Base-by-base conservation (phyloP, 2,329 filamentous ascomycete genomes). In the Aspergillus tamarii region DNA sequence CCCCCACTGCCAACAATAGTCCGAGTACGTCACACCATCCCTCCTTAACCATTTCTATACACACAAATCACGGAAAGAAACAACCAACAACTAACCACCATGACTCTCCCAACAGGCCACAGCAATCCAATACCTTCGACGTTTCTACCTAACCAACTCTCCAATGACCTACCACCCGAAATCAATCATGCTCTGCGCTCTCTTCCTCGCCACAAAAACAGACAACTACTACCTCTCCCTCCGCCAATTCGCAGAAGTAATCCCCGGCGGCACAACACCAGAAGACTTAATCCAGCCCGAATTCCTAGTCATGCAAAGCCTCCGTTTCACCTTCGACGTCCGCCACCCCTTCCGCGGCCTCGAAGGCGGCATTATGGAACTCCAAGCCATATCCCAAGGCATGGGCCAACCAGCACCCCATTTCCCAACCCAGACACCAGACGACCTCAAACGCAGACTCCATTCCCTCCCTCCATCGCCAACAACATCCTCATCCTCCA, bases 91-190 rank as follows among this genome's bases (percentile, higher is more conserved):
- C 28, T 52, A 43, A 34, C 14, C 16, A 16, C 16, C 12, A 30
- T 12, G 9, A 34, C 21, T 39, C 52, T 7, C 57, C 23, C 36
- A 41, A 62, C 58, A 88, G 85, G 89, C 91, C 30, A 97, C 94
- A 8, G 92, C 93, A 4, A 91, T 94, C 65, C 89, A 96, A 74
- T 97, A 96, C 76, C 86, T 99, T 64, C 91, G 92, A 61, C 91
- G 95, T 63, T 98, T 99, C 84, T 99, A 98, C 82, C 86, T 97
- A 43, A 94, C 91, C 73, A 97, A 98, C 80, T 96, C 92, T 46
- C 88, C 94, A 73, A 97, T 98, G 92, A 97, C 94, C 34, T 98
- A 99, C 76, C 92, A 94, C 66, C 94, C 94, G 0, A 91, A 92
- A 66, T 89, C 93, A 67, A 91, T 98, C 69, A 89, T 96, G 76